phyloP scores from a whole-genome alignment of 352 stramenopile species.

The Phytophthora chlamydospora region DNA sequence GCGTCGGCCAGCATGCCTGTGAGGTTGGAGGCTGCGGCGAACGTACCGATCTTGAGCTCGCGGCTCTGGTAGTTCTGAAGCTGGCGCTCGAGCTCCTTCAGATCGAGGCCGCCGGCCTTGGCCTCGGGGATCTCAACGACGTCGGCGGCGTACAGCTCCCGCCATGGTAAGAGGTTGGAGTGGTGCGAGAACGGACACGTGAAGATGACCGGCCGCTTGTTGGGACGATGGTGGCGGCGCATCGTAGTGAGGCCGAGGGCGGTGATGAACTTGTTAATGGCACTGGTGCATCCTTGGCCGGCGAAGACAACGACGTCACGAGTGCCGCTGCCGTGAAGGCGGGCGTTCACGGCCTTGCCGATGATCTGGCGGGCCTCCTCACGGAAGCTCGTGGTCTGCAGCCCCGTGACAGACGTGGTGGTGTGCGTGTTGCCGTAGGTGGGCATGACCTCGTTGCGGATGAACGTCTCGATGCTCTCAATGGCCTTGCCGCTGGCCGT shows the following conservation, averaged over 20 bases:
- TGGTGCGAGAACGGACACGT: conserved; percentile 98
- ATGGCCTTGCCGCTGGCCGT: conserved; percentile 93
- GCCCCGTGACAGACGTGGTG: conserved; percentile 74
- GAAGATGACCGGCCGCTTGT: conserved; percentile 85
- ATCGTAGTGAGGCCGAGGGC: conserved; percentile 64
- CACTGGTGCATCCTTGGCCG: conserved; percentile 86
- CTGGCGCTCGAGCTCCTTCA: conserved; percentile 54
- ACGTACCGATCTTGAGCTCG: conserved; percentile 86
- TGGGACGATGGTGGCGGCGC: conserved; percentile 34
- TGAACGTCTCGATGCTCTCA: conserved; percentile 92
- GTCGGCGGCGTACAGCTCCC: conserved; percentile 86
- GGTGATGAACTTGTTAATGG: conserved; percentile 85
- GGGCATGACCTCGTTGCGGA: conserved; percentile 90
- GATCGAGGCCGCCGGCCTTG: conserved; percentile 58
- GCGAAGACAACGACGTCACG: conserved; percentile 96
- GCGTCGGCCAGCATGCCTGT: conserved; percentile 93
- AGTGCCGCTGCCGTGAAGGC: conserved; percentile 80
- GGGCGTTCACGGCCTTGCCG: conserved; percentile 87
- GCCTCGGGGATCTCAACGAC: conserved; percentile 80
- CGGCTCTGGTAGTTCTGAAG: conserved; percentile 57
- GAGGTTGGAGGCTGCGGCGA: conserved; percentile 95
- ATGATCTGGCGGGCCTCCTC: conserved; percentile 95
- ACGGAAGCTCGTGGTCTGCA: conserved; percentile 94
- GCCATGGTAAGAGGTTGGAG: conserved; percentile 97
- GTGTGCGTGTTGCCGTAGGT: conserved; percentile 99